phyloP scores from a whole-genome alignment of 2,329 filamentous ascomycete species.

The Diaporthe humulicola region DNA sequence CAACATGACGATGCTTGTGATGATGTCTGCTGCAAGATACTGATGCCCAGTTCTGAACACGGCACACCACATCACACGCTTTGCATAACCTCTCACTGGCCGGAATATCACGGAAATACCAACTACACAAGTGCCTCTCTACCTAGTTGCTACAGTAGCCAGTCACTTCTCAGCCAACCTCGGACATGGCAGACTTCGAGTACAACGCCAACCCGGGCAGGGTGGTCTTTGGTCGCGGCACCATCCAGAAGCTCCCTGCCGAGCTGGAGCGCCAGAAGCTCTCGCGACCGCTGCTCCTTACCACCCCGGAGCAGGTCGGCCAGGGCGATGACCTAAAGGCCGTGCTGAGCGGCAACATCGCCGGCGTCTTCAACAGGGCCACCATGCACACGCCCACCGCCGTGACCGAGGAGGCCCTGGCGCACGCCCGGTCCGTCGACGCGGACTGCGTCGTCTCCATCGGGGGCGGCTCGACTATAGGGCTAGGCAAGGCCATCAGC shows the following conservation, averaged over 20 bases:
- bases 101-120: not conserved
- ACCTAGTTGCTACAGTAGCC: not conserved
- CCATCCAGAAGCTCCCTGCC: conserved; percentile 58
- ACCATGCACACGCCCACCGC: conserved; percentile 73
- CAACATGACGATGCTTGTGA: not conserved
- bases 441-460: conserved; percentile 71
- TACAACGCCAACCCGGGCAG: conserved; percentile 64
- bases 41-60: not conserved
- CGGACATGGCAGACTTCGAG: conserved; percentile 62
- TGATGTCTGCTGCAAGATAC: not conserved
- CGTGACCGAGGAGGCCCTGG: conserved; percentile 69
- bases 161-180: not conserved
- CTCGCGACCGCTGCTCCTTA: conserved; percentile 64
- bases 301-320: conserved; percentile 62
- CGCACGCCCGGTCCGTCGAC: conserved; percentile 55
- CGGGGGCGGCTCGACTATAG: conserved; percentile 73
- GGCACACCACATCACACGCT: not conserved
- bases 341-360: conserved; percentile 51
- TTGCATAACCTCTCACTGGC: not conserved
- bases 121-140: not conserved
- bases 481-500: conserved; percentile 71
- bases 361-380: conserved; percentile 51
- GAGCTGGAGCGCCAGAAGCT: conserved; percentile 58
- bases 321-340: conserved; percentile 59
- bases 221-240: conserved; percentile 68